Base-by-base conservation (phyloP, 805 yeast species). In the Pichia ethanolica region DNA sequence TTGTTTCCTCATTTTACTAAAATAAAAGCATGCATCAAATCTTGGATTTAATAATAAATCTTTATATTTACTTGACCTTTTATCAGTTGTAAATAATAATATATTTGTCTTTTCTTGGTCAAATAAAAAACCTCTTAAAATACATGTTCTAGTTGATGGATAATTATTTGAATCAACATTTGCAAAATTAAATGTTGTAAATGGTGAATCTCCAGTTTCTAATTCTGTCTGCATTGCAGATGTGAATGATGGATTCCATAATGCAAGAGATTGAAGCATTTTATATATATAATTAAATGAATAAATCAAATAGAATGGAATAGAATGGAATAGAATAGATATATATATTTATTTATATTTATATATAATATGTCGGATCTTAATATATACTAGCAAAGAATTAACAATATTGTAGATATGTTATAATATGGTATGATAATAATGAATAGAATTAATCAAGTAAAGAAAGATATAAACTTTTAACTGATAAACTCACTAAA, bases 1-100 rank as follows among this genome's bases (percentile, higher is more conserved):
- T 66, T 88, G 96, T 59, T 77, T 83, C 62, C 75, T 75, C 27
- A 76, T 63, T 26, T 70, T 71, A 8, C 72, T 76, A 61, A 87
- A 84, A 70, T 86, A 84, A 61, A 85, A 86, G 50, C 87, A 84
- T 1, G 88, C 86, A 67, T 88, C 95, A 62, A 80, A 83, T 48
- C 71, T 70, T 46, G 82, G 77, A 56, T 81, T 74, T 26, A 62
- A 57, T 25, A 71, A 53, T 38, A 78, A 64, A 57, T 85, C 85
- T 12, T 67, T 65, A 58, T 73, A 74, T 64, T 88, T 88, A 45
- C 70, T 69, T 71, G 83, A 80, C 64, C 96, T 70, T 59, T 73
- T 72, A 64, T 88, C 96, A 1, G 93, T 83, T 40, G 83, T 76
- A 57, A 84, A 80, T 0, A 86, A 74, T 46, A 87, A 63, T 11